Conservation (phyloP, 2,329 filamentous ascomycete genomes). For the Diaporthe sp. region DNA sequence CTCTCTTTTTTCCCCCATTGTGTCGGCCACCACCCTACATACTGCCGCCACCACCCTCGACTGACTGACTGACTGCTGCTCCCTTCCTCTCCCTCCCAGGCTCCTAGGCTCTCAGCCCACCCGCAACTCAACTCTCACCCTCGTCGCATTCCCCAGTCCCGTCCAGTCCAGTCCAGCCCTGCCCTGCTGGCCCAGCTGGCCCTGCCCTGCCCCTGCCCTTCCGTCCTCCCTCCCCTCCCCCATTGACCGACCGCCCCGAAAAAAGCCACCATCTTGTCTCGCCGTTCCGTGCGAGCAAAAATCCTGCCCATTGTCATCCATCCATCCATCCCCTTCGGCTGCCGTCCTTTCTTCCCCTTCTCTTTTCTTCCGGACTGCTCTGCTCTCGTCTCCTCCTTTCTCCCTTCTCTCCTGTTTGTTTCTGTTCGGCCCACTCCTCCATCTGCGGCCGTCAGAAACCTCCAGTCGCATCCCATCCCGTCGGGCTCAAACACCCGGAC, state of each 20-base stretch:
- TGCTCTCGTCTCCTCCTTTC: not conserved
- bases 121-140: constrained; percentile 30
- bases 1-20: constrained; percentile 22
- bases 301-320: constrained; percentile 24
- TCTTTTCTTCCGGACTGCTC: not conserved
- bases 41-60: constrained; percentile 33
- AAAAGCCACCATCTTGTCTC: constrained; percentile 35
- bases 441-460: constrained; percentile 22
- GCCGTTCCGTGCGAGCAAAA: constrained; percentile 32
- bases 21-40: constrained; percentile 38
- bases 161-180: constrained; percentile 31
- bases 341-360: constrained; percentile 21
- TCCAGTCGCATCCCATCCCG: constrained; percentile 33
- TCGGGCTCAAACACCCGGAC: constrained; percentile 33
- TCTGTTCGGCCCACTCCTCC: constrained; percentile 20
- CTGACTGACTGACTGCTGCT: too few relatives aligned
- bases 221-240: constrained; percentile 42
- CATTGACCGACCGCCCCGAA: constrained; percentile 40
- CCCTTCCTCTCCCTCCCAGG: constrained; percentile 34
- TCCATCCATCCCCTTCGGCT: constrained; percentile 20
- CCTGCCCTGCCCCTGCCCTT: constrained; percentile 25
- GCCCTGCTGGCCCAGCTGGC: constrained; percentile 41
- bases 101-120: constrained; percentile 38
- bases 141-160: constrained; percentile 16
- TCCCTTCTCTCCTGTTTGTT: constrained; percentile 10